phyloP scores from a whole-genome alignment of 2,329 filamentous ascomycete genomes.

The Pseudogymnoascus sp. region DNA sequence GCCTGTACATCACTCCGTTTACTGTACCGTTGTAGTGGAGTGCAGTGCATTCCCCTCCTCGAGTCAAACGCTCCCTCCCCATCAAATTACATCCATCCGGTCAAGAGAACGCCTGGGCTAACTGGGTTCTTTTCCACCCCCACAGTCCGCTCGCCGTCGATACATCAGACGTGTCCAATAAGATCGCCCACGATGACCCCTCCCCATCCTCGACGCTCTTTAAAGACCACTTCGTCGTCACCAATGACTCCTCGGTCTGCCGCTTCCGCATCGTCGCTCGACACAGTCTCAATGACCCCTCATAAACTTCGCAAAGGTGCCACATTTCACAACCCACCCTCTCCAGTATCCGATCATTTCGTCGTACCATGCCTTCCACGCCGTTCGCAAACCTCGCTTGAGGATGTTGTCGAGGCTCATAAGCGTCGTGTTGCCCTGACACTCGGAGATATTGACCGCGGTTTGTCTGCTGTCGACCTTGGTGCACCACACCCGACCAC shows the following conservation, averaged over 20 bases:
- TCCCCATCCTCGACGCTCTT: slow-evolving; percentile 29
- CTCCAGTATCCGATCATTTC: slow-evolving; percentile 35
- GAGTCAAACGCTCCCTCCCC: background rate
- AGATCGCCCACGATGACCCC: slow-evolving; percentile 28
- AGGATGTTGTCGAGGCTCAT: slow-evolving; percentile 64
- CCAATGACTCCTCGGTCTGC: slow-evolving; percentile 39
- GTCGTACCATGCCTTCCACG: slow-evolving; percentile 40
- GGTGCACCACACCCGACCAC: slow-evolving; percentile 31
- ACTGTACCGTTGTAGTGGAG: background rate
- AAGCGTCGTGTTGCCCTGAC: slow-evolving; percentile 61
- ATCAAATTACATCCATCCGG: background rate
- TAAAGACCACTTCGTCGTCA: slow-evolving; percentile 29
- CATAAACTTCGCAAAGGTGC: slow-evolving; percentile 56
- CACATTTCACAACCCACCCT: slow-evolving; percentile 45
- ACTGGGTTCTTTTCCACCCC: slow-evolving; percentile 7
- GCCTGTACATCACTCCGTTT: background rate
- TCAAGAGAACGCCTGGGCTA: slow-evolving; percentile 7
- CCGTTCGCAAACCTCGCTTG: slow-evolving; percentile 61
- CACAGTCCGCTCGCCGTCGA: slow-evolving; percentile 6
- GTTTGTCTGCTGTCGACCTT: slow-evolving; percentile 42
- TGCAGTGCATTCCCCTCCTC: slow-evolving; percentile 1
- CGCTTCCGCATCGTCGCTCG: slow-evolving; percentile 39
- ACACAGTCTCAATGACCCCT: slow-evolving; percentile 38
- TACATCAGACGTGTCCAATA: slow-evolving; percentile 2
- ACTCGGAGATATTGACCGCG: slow-evolving; percentile 57